Percentiles rank a stretch among this genome's conserved stretches.
Evolutionary conservation across 2,329 filamentous ascomycete species (phyloP).

Genomic region (Lachnellula arida): DNA sequence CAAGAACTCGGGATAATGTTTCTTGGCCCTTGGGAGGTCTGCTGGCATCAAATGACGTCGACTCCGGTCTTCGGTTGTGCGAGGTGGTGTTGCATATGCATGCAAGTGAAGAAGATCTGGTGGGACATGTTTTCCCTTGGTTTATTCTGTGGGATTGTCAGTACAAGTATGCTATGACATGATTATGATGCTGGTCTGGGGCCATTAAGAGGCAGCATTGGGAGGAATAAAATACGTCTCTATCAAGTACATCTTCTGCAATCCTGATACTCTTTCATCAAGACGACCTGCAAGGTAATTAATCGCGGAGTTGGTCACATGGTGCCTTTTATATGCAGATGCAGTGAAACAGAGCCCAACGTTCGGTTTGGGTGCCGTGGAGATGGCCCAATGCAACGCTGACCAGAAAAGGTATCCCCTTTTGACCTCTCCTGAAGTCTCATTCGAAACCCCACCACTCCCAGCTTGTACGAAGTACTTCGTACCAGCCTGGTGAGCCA

Average conservation of each 20-base stretch:
- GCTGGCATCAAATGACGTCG: neutral
- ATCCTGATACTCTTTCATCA: neutral
- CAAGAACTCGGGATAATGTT: neutral
- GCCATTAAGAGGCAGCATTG: too few species aligned
- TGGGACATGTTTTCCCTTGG: neutral
- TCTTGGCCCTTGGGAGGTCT: too few species aligned
- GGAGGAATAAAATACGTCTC: too few species aligned
- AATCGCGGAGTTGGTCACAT: neutral
- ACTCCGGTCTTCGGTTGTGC: neutral
- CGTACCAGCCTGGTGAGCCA: neutral
- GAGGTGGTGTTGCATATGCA: neutral
- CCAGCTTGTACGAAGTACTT: neutral
- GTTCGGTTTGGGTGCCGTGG: neutral
- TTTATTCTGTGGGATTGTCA: neutral
- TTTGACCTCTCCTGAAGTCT: neutral
- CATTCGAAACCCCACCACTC: neutral
- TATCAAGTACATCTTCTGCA: neutral
- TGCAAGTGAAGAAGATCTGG: neutral
- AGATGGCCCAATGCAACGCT: neutral
- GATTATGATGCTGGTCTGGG: neutral
- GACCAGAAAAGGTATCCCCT: neutral
- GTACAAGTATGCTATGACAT: neutral
- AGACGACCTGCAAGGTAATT: neutral
- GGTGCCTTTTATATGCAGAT: neutral
- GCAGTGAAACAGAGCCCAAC: neutral